These are phyloP conservation scores for Omphalotus guepiniiformis DNA, from an alignment of 768 basidiomycete genomes.

Conservation along the genomic window DNA sequence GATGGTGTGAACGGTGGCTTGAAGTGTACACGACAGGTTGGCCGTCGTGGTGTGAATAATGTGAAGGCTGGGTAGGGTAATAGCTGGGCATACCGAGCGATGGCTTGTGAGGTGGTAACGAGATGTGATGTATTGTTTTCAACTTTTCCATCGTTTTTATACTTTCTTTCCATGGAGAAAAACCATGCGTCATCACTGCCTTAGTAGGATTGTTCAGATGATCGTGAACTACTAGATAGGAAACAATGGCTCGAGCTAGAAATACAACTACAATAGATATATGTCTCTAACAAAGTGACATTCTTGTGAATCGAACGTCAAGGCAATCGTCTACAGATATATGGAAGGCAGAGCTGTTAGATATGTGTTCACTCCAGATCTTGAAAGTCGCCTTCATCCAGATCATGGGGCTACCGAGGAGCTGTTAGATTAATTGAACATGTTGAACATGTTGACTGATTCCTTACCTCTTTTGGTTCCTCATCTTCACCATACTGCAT, in stretches of 20 bases:
- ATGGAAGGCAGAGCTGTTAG: neutral
- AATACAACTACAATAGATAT: neutral
- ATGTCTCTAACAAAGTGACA: neutral
- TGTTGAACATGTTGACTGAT: constrained; percentile 2
- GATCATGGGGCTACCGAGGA: constrained; percentile 74
- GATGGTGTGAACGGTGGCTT: constrained; percentile 8
- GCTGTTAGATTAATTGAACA: constrained; percentile 15
- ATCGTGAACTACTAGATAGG: neutral
- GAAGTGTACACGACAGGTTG: constrained; percentile 8
- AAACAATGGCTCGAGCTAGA: neutral
- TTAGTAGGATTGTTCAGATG: constrained; percentile 4
- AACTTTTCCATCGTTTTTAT: neutral
- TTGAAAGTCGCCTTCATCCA: constrained; percentile 90
- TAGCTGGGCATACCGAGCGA: constrained; percentile 13
- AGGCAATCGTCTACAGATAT: neutral
- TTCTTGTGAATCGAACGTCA: neutral
- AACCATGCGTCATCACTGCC: neutral
- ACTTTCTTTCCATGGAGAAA: too few species aligned
- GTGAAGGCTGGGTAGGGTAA: constrained; percentile 17
- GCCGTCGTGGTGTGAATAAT: constrained; percentile 11
- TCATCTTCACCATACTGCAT: constrained; percentile 99
- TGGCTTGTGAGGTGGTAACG: neutral
- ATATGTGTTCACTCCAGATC: constrained; percentile 52
- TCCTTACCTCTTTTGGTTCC: constrained; percentile 84
- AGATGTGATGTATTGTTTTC: neutral